Conservation (phyloP, 2,329 filamentous ascomycete species). For the Penicillium psychrosexuale region DNA sequence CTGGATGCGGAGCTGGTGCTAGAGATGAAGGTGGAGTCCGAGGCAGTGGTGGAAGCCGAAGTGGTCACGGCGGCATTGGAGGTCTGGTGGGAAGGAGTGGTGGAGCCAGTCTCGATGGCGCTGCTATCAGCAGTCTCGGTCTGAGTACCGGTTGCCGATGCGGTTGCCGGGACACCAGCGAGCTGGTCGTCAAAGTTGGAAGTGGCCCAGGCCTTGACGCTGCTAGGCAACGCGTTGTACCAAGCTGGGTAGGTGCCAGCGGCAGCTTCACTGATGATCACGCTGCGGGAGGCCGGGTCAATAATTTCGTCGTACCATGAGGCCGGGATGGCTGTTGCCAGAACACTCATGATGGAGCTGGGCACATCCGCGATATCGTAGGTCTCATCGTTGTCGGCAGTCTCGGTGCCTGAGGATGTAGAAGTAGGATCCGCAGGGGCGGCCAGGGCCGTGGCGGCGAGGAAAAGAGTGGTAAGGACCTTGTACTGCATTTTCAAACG, state of each 20-base stretch:
- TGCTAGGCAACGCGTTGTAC: slow-evolving; percentile 26
- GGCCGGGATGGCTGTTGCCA: slow-evolving; percentile 27
- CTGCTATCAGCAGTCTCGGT: not conserved
- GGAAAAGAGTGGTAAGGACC: slow-evolving; percentile 19
- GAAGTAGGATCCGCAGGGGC: slow-evolving; percentile 10
- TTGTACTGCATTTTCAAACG: slow-evolving; percentile 27
- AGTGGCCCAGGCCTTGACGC: slow-evolving; percentile 26
- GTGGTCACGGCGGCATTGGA: not conserved
- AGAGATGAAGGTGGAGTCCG: not conserved
- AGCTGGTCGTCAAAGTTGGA: not conserved
- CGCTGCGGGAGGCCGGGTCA: slow-evolving; percentile 11
- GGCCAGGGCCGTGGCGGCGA: slow-evolving; percentile 24
- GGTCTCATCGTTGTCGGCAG: not conserved
- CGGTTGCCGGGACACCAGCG: not conserved
- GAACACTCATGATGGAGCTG: slow-evolving; percentile 22
- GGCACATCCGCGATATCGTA: slow-evolving; percentile 9
- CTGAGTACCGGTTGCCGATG: not conserved
- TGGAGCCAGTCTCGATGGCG: not conserved
- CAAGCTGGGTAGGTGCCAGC: slow-evolving; percentile 26
- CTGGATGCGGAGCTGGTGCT: not conserved
- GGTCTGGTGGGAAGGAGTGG: not conserved
- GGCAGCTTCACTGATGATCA: slow-evolving; percentile 17
- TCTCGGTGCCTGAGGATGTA: not conserved
- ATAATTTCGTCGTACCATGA: slow-evolving; percentile 18
- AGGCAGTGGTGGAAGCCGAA: not conserved